Conservation (phyloP, 305 asterid genomes). For the Fraxinus angustifolia region DNA sequence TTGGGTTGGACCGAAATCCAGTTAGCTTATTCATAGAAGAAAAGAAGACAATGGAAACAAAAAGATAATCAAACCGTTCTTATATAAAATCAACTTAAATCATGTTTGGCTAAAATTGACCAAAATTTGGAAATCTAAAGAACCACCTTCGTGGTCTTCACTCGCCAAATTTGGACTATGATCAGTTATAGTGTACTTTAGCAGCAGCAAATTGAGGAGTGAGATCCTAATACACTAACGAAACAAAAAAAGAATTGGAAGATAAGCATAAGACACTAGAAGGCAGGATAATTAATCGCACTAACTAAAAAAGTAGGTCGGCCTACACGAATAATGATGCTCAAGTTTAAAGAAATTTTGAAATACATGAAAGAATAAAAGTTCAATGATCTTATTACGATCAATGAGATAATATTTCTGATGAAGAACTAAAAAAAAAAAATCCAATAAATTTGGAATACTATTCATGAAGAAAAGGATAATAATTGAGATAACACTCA, state of each 20-base stretch:
- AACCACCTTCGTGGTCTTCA: neutral
- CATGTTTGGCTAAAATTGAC: neutral
- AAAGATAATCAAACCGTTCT: neutral
- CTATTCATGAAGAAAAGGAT: neutral
- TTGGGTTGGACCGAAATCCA: neutral
- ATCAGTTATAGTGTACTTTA: neutral
- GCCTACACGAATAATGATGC: neutral
- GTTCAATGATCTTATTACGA: neutral
- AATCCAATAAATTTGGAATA: neutral
- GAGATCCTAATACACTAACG: neutral
- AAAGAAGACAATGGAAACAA: neutral
- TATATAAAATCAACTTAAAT: neutral
- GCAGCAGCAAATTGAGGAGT: neutral
- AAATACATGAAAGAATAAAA: neutral
- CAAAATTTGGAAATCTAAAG: neutral
- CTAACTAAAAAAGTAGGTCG: neutral
- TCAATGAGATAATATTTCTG: neutral
- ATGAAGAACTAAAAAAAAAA: neutral
- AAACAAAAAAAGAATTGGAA: neutral
- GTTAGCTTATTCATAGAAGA: neutral
- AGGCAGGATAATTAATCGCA: neutral
- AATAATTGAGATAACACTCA: neutral
- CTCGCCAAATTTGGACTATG: neutral
- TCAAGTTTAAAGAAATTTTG: neutral
- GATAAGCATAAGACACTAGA: neutral